Evolutionary conservation across 768 basidiomycete species (phyloP).

Genomic region (Rubroboletus pulcherrimus): DNA sequence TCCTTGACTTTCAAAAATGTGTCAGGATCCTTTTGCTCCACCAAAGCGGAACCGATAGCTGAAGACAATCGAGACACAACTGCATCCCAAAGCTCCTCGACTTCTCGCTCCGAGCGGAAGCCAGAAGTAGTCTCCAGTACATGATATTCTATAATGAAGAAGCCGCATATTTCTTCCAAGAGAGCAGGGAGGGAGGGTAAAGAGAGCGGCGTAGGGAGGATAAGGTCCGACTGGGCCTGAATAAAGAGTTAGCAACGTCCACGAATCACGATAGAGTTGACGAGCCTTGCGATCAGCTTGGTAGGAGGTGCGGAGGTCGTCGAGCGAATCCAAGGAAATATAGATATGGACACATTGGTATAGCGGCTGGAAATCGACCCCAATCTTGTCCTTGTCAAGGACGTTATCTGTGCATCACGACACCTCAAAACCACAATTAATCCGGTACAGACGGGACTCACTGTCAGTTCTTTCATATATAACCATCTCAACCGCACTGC

Average conservation of each 20-base stretch:
- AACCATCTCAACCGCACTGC: slow-evolving; percentile 89
- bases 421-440: slow-evolving; percentile 7
- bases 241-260: slow-evolving; percentile 13
- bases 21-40: slow-evolving; percentile 74
- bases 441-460: slow-evolving; percentile 39
- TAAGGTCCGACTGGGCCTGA: slow-evolving; percentile 95
- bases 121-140: slow-evolving; percentile 84
- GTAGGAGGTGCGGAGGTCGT: slow-evolving; percentile 86
- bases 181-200: slow-evolving; percentile 66
- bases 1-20: slow-evolving; percentile 82
- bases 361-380: slow-evolving; percentile 90
- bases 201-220: slow-evolving; percentile 73
- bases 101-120: slow-evolving; percentile 87
- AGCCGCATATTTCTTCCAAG: slow-evolving; percentile 92
- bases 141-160: slow-evolving; percentile 94
- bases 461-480: slow-evolving; percentile 94
- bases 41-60: slow-evolving; percentile 70
- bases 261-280: not conserved
- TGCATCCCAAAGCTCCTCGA: slow-evolving; percentile 94
- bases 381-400: slow-evolving; percentile 83
- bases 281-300: slow-evolving; percentile 93
- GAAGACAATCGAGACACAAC: slow-evolving; percentile 70
- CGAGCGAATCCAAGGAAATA: slow-evolving; percentile 82
- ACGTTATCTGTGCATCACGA: slow-evolving; percentile 62
- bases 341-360: slow-evolving; percentile 98